These are phyloP conservation scores for Nigrograna mackinnonii DNA, from an alignment of 2,329 filamentous ascomycete species.

Conservation along the genomic window DNA sequence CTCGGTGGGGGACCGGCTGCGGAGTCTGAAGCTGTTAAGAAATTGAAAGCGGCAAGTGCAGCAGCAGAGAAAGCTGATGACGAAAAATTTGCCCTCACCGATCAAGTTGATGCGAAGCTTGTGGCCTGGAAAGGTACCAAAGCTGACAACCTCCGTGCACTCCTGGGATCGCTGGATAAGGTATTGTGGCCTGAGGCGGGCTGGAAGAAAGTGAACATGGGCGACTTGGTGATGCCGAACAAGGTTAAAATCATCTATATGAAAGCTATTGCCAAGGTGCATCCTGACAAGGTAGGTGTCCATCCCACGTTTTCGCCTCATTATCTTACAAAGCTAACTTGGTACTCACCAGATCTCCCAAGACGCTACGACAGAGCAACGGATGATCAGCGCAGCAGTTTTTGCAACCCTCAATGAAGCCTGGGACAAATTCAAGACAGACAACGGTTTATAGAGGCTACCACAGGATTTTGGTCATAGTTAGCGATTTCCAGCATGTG, in stretches of 20 bases:
- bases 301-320: slow-evolving; percentile 2
- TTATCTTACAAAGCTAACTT: slow-evolving; percentile 2
- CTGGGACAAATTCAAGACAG: slow-evolving; percentile 69
- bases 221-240: slow-evolving; percentile 87
- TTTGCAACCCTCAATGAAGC: slow-evolving; percentile 69
- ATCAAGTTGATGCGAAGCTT: slow-evolving; percentile 81
- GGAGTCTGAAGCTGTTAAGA: slow-evolving; percentile 75
- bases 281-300: slow-evolving; percentile 89
- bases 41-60: slow-evolving; percentile 80
- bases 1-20: slow-evolving; percentile 49
- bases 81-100: slow-evolving; percentile 87
- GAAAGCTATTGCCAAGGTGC: slow-evolving; percentile 98
- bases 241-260: slow-evolving; percentile 98
- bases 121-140: slow-evolving; percentile 87
- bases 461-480: too few relatives aligned
- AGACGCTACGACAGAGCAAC: slow-evolving; percentile 67
- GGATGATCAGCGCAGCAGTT: slow-evolving; percentile 68
- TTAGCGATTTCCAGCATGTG: too few relatives aligned
- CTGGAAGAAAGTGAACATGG: slow-evolving; percentile 96
- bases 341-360: slow-evolving; percentile 54
- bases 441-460: slow-evolving; percentile 57
- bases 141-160: slow-evolving; percentile 84
- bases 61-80: slow-evolving; percentile 86
- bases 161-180: slow-evolving; percentile 82
- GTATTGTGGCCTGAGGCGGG: slow-evolving; percentile 91